Evolutionary conservation across 179 eudicot species (phyloP), one percentile per base, ranked within the genome.

Genomic region (Camellia oleifera): DNA sequence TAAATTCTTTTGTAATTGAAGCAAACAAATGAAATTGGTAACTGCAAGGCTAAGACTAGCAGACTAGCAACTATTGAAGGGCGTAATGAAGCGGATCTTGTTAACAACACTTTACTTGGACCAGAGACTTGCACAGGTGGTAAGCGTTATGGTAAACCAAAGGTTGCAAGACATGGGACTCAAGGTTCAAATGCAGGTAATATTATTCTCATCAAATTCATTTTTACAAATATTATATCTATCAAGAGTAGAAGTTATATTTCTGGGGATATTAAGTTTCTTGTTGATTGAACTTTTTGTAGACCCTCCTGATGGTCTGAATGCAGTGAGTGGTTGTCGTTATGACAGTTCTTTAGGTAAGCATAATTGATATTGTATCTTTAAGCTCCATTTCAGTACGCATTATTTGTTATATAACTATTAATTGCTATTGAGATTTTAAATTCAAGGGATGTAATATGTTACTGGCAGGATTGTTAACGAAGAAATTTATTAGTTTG

Each of bases 401-500:
- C 9, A 32, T 44, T 71, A 8, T 71, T 7, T 48, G 23, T 12
- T 62, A n/a, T 69, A 13, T 69, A 42, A 75, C 56, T 64, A 48
- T 48, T 12, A 44, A 20, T 17, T 45, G 60, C 74, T 26, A 40
- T 67, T 62, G 75, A 9, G 69, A 64, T 67, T 45, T 74, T 67
- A 66, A 32, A 32, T 56, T 50, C 45, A 18, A 74, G 66, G 58
- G 44, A 74, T 82, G 23, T 78, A 44, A 58, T 15, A 44, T 79
- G 64, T 74, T 64, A 14, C 73, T 80, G 61, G 65, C 89, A 90
- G 94, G 90, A 72, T 81, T 87, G 85, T 81, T 90, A 72, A 90
- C 94, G 17, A 89, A 84, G 87, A 90, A 87, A 77, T 90, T 90
- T 80, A 71, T 90, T 75, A 79, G 60, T 79, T 77, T 91, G 84